phyloP scores from a whole-genome alignment of 2,329 filamentous ascomycete genomes.

The Exophiala dermatitidis region DNA sequence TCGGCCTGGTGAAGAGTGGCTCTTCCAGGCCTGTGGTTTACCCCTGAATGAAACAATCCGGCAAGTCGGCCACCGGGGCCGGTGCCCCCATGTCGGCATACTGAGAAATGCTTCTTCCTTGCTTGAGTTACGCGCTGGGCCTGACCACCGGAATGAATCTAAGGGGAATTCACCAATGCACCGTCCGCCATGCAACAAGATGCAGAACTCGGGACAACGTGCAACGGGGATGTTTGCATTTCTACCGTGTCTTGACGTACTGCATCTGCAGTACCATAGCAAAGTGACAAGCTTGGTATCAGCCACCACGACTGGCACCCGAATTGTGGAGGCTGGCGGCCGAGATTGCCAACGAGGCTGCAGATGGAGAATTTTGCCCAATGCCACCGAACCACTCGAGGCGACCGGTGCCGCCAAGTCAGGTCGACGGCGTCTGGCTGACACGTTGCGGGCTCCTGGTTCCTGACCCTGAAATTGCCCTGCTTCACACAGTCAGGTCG shows the following conservation, averaged over 20 bases:
- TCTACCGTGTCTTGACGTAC: background rate
- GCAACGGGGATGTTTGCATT: background rate
- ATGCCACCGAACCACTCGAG: constrained; percentile 5
- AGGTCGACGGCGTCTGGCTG: constrained; percentile 10
- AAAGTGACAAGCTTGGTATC: background rate
- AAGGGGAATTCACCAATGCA: background rate
- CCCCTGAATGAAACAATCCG: constrained; percentile 18
- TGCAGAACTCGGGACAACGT: background rate
- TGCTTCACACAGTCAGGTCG: background rate
- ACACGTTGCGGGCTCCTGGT: constrained; percentile 14
- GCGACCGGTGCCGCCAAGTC: constrained; percentile 6
- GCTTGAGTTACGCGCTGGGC: background rate
- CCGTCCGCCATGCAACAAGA: background rate
- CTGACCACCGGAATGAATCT: background rate
- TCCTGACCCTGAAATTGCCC: constrained; percentile 19
- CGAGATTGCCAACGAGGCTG: constrained; percentile 10
- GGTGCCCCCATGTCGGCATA: background rate
- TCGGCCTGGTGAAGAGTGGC: background rate
- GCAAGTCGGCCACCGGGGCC: constrained; percentile 10
- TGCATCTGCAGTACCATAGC: constrained; percentile 5
- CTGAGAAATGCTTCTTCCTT: background rate
- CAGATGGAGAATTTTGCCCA: constrained; percentile 11
- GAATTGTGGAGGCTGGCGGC: background rate
- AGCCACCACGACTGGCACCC: background rate
- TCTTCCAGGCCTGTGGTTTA: constrained; percentile 1